Evolutionary conservation across 192 early-diverging fungal genomes (phyloP), one percentile per base, ranked within the genome.

Genomic region (Neocallimastix lanati): DNA sequence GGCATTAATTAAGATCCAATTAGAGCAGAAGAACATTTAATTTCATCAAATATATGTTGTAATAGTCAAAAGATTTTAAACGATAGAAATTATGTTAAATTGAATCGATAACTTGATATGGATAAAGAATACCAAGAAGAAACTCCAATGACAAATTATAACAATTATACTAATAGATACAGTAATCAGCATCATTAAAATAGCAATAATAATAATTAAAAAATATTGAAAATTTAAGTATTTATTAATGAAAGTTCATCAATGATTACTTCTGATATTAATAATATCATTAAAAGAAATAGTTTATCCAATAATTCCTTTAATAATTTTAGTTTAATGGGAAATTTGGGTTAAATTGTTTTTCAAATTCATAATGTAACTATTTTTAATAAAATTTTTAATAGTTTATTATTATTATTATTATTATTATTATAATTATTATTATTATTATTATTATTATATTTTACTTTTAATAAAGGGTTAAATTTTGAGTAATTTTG

Each of bases 81-180:
- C n/a, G 50, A 67, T 35, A 80, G 81, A 76, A 77, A 36, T 50
- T 78, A 83, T 30, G 50, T 79, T 13, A 81, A 81, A 29, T 36
- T 85, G 7, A 79, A 82, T 76, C 84, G 81, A 77, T 85, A 81
- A 80, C 58, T 85, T 29, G 85, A 85, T 77, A 81, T 81, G 67
- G 85, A 85, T 77, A 82, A 84, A 30, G 80, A 81, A 21, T 83
- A 81, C n/a, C 50, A 67, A 12, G 85, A 85, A 27, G 85, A 84
- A 36, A 29, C 28, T 28, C 50, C 79, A 28, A 30, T 77, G 50
- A 77, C 82, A n/a, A 50, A 50, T 50, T 50, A 50, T 13, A 50
- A 21, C 21, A 50, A 18, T 6, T 50, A 50, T 50, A 50, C 21
- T 21, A 50, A 50, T 13, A 16, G 40, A 50, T 50, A 50, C 7